Evolutionary conservation across 2,329 filamentous ascomycete species (phyloP).

Genomic region (Colletotrichum zoysiae): DNA sequence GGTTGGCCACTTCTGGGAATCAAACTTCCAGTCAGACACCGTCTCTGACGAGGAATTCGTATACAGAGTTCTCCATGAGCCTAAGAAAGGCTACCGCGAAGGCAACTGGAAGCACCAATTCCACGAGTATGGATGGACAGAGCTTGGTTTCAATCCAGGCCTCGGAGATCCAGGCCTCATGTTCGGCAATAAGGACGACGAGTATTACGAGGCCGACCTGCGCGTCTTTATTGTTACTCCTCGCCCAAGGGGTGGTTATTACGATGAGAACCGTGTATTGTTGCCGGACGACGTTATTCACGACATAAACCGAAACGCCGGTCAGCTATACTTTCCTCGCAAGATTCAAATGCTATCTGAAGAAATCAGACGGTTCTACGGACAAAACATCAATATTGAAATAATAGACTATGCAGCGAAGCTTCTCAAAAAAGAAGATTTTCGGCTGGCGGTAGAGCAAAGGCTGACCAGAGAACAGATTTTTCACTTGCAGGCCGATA

Average conservation of each 20-base stretch:
- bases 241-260: neutral
- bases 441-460: accelerated
- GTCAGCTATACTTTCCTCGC: neutral
- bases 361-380: neutral
- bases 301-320: neutral
- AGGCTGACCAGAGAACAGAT: neutral
- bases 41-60: neutral
- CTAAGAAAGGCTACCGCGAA: neutral
- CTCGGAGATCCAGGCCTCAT: neutral
- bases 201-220: neutral
- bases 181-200: neutral
- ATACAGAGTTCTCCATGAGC: neutral
- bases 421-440: neutral
- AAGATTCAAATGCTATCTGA: neutral
- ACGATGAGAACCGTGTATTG: neutral
- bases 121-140: neutral
- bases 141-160: neutral
- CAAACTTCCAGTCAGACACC: neutral
- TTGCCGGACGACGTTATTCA: neutral
- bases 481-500: neutral
- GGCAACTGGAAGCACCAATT: neutral
- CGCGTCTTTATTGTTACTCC: neutral
- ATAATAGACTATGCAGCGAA: neutral
- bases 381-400: neutral
- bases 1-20: neutral